These are phyloP conservation scores for Agarophyton chilense DNA, from an alignment of 23 red algal species.

Conservation along the genomic window DNA sequence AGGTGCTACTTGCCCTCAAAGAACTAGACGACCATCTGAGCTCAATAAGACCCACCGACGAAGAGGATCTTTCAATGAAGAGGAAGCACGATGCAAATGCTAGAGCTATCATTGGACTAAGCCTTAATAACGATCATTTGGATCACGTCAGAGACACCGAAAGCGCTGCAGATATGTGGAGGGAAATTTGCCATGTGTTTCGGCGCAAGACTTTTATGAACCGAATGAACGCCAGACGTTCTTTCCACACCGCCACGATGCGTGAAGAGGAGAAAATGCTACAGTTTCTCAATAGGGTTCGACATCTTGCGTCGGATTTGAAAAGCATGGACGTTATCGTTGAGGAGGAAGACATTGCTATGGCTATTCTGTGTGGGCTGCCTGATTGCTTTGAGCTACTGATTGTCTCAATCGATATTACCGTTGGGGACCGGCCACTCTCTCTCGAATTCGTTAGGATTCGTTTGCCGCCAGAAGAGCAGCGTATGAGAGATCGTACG, in stretches of 20 bases:
- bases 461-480: constrained; percentile 33
- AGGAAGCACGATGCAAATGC: constrained; percentile 38
- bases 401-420: constrained; percentile 24
- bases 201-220: too few species aligned
- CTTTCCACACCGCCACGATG: constrained; percentile 43
- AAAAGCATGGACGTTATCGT: constrained; percentile 16
- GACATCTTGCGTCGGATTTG: neutral
- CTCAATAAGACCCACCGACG: neutral
- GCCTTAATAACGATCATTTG: constrained; percentile 9
- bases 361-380: constrained; percentile 20
- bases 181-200: too few species aligned
- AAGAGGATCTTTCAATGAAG: constrained; percentile 24
- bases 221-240: constrained; percentile 33
- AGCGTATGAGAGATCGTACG: neutral
- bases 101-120: constrained; percentile 40
- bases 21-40: constrained; percentile 31
- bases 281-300: neutral
- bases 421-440: constrained; percentile 1
- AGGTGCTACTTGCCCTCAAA: constrained; percentile 21
- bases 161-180: too few species aligned
- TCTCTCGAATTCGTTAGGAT: constrained; percentile 27
- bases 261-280: constrained; percentile 26
- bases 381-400: neutral
- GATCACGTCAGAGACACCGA: constrained; percentile 15
- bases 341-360: constrained; percentile 16